phyloP scores from a whole-genome alignment of 371 early-diverging fungal species.

The Zancudomyces culisetae region DNA sequence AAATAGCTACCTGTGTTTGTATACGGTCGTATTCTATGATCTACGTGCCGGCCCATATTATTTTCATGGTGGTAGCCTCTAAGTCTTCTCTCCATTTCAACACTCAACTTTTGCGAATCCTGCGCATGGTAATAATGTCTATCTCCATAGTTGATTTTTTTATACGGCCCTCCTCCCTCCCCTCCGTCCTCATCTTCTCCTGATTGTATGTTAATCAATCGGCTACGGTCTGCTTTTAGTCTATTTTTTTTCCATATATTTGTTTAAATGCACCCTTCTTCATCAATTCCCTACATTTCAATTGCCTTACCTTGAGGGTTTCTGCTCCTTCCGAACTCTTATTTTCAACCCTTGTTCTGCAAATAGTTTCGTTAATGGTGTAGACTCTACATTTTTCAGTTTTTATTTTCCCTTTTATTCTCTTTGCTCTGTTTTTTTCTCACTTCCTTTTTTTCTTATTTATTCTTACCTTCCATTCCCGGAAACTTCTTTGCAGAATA shows the following conservation, averaged over 20 bases:
- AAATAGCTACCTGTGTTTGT: not conserved
- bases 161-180: no score
- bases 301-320: slow-evolving; percentile 1
- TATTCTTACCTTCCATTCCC: slow-evolving; percentile 56
- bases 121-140: not conserved
- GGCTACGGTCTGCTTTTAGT: not conserved
- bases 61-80: not conserved
- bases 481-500: slow-evolving; percentile 87
- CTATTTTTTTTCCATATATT: not conserved
- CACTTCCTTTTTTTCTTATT: not conserved
- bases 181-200: not conserved
- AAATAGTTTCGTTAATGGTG: slow-evolving; percentile 67
- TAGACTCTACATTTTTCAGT: slow-evolving; percentile 39
- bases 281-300: not conserved
- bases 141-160: not conserved
- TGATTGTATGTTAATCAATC: not conserved
- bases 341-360: slow-evolving; percentile 91
- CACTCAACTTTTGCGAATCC: not conserved
- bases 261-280: not conserved
- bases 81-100: not conserved
- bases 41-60: not conserved
- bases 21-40: not conserved
- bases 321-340: slow-evolving; percentile 47
- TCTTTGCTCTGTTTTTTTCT: not conserved
- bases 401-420: not conserved